Percentiles rank a stretch among this genome's conserved stretches.
Conservation (phyloP, 768 basidiomycete genomes). For the Mycena galericulata region DNA sequence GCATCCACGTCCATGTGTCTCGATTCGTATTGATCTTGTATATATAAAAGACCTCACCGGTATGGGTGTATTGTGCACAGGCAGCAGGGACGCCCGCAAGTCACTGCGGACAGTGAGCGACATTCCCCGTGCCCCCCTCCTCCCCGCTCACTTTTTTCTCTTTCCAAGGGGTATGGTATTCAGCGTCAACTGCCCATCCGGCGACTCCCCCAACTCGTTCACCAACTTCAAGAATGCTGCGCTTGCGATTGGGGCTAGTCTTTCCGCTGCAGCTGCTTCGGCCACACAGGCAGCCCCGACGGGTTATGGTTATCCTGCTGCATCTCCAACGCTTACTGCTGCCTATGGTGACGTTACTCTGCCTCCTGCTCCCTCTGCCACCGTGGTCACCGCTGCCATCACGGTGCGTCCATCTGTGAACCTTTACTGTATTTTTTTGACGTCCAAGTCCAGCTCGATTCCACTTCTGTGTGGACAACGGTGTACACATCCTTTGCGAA, state of each 20-base stretch:
- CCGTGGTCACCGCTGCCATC: slow-evolving; percentile 61
- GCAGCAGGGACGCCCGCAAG: slow-evolving; percentile 59
- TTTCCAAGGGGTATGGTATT: slow-evolving; percentile 69
- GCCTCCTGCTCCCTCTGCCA: slow-evolving; percentile 59
- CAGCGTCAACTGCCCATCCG: slow-evolving; percentile 66
- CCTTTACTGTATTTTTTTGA: neutral
- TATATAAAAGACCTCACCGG: slow-evolving; percentile 57
- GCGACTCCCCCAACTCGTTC: slow-evolving; percentile 69
- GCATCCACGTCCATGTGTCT: neutral
- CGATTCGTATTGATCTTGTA: slow-evolving; percentile 12
- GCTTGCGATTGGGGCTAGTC: slow-evolving; percentile 64
- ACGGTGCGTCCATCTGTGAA: slow-evolving; percentile 47
- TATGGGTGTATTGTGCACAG: slow-evolving; percentile 73
- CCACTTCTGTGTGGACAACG: slow-evolving; percentile 62
- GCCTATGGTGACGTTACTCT: slow-evolving; percentile 64
- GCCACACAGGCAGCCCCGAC: slow-evolving; percentile 38
- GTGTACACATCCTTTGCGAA: slow-evolving; percentile 67
- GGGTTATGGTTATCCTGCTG: slow-evolving; percentile 23
- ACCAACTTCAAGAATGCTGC: slow-evolving; percentile 69
- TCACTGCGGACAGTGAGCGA: too few relatives aligned
- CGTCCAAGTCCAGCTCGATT: slow-evolving; percentile 29
- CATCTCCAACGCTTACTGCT: slow-evolving; percentile 49
- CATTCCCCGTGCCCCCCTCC: too few relatives aligned
- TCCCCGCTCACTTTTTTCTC: too few relatives aligned
- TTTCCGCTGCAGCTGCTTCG: slow-evolving; percentile 52